Conservation (phyloP, 2,329 filamentous ascomycete genomes). For the Amauroascus verrucosus region DNA sequence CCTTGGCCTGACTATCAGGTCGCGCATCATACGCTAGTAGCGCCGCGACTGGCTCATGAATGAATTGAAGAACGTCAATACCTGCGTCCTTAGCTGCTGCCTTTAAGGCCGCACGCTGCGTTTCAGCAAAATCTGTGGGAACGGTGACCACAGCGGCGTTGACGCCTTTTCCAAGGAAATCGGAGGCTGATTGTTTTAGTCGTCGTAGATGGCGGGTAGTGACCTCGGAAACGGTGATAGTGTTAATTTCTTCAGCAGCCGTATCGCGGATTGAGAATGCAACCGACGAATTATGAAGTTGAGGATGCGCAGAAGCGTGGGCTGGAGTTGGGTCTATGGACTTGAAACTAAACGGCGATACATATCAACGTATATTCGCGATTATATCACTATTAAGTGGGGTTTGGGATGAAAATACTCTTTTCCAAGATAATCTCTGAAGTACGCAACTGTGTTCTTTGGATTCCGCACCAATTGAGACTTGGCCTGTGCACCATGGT, state of each 20-base stretch:
- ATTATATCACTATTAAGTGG: not conserved
- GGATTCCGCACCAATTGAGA: slow-evolving; percentile 84
- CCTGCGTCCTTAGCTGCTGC: slow-evolving; percentile 69
- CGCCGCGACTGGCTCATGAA: slow-evolving; percentile 81
- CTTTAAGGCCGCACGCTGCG: slow-evolving; percentile 70
- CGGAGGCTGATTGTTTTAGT: slow-evolving; percentile 70
- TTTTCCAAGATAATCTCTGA: slow-evolving; percentile 90
- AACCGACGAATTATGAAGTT: slow-evolving; percentile 60
- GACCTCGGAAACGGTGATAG: slow-evolving; percentile 66
- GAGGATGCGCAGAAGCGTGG: slow-evolving; percentile 84
- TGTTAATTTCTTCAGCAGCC: slow-evolving; percentile 53
- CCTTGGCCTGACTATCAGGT: slow-evolving; percentile 59
- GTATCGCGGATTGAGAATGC: slow-evolving; percentile 79
- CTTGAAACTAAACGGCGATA: slow-evolving; percentile 54
- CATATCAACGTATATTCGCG: not conserved
- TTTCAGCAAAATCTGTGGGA: slow-evolving; percentile 83
- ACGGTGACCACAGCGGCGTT: slow-evolving; percentile 92
- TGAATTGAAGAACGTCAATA: slow-evolving; percentile 83
- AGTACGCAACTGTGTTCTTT: slow-evolving; percentile 87
- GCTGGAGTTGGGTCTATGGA: slow-evolving; percentile 92
- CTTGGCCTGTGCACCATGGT: slow-evolving; percentile 93
- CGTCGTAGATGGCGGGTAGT: slow-evolving; percentile 75
- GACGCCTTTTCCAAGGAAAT: slow-evolving; percentile 86
- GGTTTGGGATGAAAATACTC: slow-evolving; percentile 49
- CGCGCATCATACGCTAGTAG: slow-evolving; percentile 85